phyloP scores from a whole-genome alignment of 352 stramenopile genomes.

The Phytophthora macrochlamydospora region DNA sequence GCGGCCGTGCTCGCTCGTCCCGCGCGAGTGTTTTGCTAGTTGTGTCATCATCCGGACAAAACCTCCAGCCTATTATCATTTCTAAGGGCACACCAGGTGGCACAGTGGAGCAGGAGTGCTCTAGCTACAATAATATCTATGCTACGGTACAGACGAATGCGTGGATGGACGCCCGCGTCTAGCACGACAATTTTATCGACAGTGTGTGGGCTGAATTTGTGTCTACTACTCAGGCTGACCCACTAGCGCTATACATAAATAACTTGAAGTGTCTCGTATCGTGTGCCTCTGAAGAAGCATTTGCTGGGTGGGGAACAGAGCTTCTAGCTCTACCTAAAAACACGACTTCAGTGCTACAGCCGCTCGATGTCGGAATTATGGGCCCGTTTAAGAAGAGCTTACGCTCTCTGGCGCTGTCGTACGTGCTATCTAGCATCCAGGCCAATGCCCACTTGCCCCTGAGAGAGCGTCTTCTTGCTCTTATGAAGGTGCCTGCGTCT shows the following conservation, averaged over 20 bases:
- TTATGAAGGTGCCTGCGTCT: conserved; percentile 1
- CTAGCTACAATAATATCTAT: conserved; percentile 10
- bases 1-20: background rate
- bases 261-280: conserved; percentile 38
- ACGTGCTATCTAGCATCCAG: conserved; percentile 8
- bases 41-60: conserved; percentile 13
- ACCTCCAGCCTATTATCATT: conserved; percentile 24
- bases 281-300: conserved; percentile 10
- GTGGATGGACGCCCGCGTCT: conserved; percentile 31
- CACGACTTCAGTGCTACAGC: conserved; percentile 27
- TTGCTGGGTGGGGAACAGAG: conserved; percentile 23
- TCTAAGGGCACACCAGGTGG: conserved; percentile 22
- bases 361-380: conserved; percentile 31
- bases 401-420: conserved; percentile 3
- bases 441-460: conserved; percentile 1
- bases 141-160: conserved; percentile 26
- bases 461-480: conserved; percentile 11
- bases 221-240: background rate
- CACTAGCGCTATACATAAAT: conserved; percentile 26
- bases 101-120: conserved; percentile 15
- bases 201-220: conserved; percentile 12
- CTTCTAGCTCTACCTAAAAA: conserved; percentile 25
- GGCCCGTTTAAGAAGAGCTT: conserved; percentile 34
- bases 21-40: conserved; percentile 23
- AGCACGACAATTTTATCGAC: conserved; percentile 16